A percentile compares a stretch with the other conserved stretches of the same genome.
Conservation (phyloP, 768 basidiomycete genomes). For the Lactarius quietus region DNA sequence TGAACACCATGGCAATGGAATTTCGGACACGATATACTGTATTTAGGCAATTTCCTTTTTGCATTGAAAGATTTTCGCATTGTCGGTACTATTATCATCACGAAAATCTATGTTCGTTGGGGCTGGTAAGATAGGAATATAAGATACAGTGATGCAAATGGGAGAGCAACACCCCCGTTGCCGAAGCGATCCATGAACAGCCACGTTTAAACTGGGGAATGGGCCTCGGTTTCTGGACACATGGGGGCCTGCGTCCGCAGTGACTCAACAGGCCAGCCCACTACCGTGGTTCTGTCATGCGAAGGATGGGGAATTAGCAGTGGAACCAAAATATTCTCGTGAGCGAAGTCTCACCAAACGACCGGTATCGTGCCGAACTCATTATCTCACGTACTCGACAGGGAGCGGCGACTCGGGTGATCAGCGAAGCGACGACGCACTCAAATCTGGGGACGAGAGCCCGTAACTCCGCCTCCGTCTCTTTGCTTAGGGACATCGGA, state of each 20-base stretch:
- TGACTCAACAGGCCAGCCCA: neutral
- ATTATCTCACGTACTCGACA: constrained; percentile 6
- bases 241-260: neutral
- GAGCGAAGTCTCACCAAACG: constrained; percentile 1
- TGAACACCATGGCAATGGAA: neutral
- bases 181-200: neutral
- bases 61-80: neutral
- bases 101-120: neutral
- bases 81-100: neutral
- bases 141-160: neutral
- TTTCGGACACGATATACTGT: neutral
- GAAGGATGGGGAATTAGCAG: neutral
- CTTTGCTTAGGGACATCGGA: constrained; percentile 3
- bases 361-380: constrained; percentile 2
- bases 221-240: neutral
- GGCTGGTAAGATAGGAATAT: neutral
- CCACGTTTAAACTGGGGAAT: neutral
- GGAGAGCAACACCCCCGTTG: neutral
- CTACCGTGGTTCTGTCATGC: neutral
- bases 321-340: neutral
- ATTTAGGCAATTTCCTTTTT: neutral
- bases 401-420: neutral
- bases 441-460: constrained; percentile 4
- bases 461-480: constrained; percentile 7
- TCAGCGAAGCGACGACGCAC: neutral